Evolutionary conservation across 1,284 basidiomycete genomes (phyloP).

Genomic region (Uromyces viciae-fabae): DNA sequence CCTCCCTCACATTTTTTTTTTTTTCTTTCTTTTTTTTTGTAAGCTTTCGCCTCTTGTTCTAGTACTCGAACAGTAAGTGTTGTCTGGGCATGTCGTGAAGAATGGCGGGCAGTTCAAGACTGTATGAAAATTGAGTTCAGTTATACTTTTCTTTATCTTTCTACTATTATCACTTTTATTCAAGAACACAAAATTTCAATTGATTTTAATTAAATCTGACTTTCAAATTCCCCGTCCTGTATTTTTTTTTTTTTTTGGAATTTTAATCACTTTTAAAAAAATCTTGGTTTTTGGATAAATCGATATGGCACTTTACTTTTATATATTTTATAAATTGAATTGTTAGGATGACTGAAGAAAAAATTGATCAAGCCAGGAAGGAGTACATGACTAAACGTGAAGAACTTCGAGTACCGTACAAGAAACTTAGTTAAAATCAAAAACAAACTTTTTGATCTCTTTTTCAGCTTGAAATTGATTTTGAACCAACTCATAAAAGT

Average conservation of each 20-base stretch:
- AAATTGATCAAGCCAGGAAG: constrained; percentile 15
- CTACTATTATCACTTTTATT: too few species aligned
- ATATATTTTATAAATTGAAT: background rate
- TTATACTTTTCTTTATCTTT: background rate
- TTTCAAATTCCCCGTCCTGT: too few species aligned
- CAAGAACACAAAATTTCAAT: background rate
- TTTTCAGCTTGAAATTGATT: too few species aligned
- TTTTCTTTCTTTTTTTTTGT: background rate
- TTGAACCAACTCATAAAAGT: too few species aligned
- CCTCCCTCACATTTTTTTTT: background rate
- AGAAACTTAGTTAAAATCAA: constrained; percentile 37
- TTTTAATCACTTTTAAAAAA: background rate
- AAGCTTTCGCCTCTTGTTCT: constrained; percentile 30
- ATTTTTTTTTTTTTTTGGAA: background rate
- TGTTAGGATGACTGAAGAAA: constrained; percentile 39
- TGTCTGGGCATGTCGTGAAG: constrained; percentile 22
- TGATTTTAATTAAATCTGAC: too few species aligned
- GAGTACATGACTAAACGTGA: constrained; percentile 31
- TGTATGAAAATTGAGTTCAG: constrained; percentile 35
- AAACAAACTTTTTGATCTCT: too few species aligned
- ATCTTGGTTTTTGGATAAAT: background rate
- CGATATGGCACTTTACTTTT: background rate
- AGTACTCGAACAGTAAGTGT: constrained; percentile 25
- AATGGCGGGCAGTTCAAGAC: constrained; percentile 28
- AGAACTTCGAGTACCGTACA: constrained; percentile 24